Conservation (phyloP, 257 asterid genomes). For the Marsdenia floribunda region DNA sequence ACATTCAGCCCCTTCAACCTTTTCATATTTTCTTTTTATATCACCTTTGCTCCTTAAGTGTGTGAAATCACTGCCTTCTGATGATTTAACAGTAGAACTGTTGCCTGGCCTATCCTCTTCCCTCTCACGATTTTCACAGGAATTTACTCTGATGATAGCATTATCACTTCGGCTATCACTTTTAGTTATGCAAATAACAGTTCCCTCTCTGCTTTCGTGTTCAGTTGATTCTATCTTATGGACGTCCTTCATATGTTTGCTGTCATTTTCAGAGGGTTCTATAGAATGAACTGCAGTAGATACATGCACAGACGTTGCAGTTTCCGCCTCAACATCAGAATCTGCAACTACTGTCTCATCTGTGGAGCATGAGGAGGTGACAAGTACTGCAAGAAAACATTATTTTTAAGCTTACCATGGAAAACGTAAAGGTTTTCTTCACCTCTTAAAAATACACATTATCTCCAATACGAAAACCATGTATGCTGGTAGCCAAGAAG, state of each 20-base stretch:
- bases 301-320: slow-evolving; percentile 46
- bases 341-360: slow-evolving; percentile 96
- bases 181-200: slow-evolving; percentile 23
- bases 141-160: slow-evolving; percentile 14
- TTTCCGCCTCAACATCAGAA: slow-evolving; percentile 81
- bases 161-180: slow-evolving; percentile 31
- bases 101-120: slow-evolving; percentile 33
- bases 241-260: slow-evolving; percentile 23
- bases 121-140: slow-evolving; percentile 23
- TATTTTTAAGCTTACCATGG: neutral
- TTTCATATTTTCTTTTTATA: slow-evolving; percentile 30
- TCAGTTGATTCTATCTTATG: slow-evolving; percentile 26
- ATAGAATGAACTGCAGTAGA: slow-evolving; percentile 31
- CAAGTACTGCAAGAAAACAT: slow-evolving; percentile 52
- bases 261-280: slow-evolving; percentile 47
- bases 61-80: slow-evolving; percentile 17
- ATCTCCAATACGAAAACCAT: neutral
- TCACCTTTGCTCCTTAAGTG: slow-evolving; percentile 29
- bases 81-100: slow-evolving; percentile 23
- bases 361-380: slow-evolving; percentile 92
- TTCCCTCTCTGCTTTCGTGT: slow-evolving; percentile 29
- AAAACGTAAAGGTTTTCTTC: neutral
- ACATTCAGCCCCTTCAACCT: slow-evolving; percentile 37
- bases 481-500: neutral
- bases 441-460: neutral